Conservation (phyloP, 2,329 filamentous ascomycete genomes). For the Didymella arachidicola region DNA sequence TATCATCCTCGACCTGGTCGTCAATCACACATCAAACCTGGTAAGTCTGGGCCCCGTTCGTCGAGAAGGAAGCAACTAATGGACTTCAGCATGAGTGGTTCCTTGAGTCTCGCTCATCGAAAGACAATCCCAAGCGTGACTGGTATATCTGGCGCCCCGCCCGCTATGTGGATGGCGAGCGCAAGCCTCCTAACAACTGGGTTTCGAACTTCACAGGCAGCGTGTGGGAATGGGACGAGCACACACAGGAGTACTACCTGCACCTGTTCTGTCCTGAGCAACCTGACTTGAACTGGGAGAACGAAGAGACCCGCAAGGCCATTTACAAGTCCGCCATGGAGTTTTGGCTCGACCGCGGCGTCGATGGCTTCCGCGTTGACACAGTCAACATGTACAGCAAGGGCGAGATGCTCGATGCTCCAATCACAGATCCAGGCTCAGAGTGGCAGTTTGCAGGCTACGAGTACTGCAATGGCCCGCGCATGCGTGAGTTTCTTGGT, state of each 20-base stretch:
- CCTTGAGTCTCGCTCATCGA: conserved; percentile 61
- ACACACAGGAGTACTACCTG: conserved; percentile 76
- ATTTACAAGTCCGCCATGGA: conserved; percentile 74
- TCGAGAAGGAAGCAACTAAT: conserved; percentile 8
- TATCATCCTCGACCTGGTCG: conserved; percentile 51
- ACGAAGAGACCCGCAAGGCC: conserved; percentile 69
- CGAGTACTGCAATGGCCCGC: conserved; percentile 72
- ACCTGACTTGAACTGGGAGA: conserved; percentile 89
- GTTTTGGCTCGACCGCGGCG: conserved; percentile 80
- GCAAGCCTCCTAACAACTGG: conserved; percentile 79
- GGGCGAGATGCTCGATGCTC: conserved; percentile 45
- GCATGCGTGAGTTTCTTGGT: conserved; percentile 71
- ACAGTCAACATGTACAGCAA: conserved; percentile 52
- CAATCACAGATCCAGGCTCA: conserved; percentile 40
- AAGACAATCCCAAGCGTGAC: conserved; percentile 59
- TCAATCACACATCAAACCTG: conserved; percentile 52
- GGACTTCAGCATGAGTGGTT: conserved; percentile 62
- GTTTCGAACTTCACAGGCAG: conserved; percentile 68
- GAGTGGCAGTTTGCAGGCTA: conserved; percentile 50
- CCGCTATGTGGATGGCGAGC: conserved; percentile 61
- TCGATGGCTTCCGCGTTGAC: conserved; percentile 57
- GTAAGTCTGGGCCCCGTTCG: conserved; percentile 21
- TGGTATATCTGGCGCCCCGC: conserved; percentile 65
- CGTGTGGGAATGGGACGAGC: conserved; percentile 75
- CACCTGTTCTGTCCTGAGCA: conserved; percentile 78